phyloP scores from a whole-genome alignment of 169 alveolate species.

The Cryptosporidium parvum region DNA sequence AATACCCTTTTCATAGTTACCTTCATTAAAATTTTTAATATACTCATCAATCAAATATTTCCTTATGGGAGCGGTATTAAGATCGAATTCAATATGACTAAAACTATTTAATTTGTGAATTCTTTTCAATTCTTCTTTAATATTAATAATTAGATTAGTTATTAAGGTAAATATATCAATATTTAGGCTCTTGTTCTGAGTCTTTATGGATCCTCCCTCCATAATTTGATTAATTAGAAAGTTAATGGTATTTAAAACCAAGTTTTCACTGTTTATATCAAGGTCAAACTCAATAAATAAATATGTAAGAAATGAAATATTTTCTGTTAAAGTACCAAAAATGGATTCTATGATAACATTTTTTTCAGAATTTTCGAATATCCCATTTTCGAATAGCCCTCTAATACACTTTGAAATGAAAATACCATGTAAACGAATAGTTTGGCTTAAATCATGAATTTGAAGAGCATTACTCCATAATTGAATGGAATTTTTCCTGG shows the following conservation, averaged over 20 bases:
- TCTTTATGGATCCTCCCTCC: slow-evolving; percentile 1
- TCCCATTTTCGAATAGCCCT: slow-evolving; percentile 19
- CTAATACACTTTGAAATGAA: slow-evolving; percentile 44
- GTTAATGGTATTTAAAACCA: slow-evolving; percentile 4
- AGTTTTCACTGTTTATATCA: slow-evolving; percentile 9
- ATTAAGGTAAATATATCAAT: neutral
- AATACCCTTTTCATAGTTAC: slow-evolving; percentile 35
- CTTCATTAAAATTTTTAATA: slow-evolving; percentile 20
- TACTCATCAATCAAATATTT: slow-evolving; percentile 46
- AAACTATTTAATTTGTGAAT: neutral
- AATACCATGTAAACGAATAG: slow-evolving; percentile 33
- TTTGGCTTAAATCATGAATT: slow-evolving; percentile 2
- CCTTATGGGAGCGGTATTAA: neutral
- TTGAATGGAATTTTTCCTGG: slow-evolving; percentile 1
- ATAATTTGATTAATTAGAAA: slow-evolving; percentile 22
- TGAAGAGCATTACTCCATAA: slow-evolving; percentile 25
- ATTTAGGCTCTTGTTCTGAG: neutral
- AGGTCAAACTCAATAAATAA: slow-evolving; percentile 39
- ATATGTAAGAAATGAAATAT: neutral
- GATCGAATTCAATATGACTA: neutral
- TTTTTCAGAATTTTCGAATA: slow-evolving; percentile 36
- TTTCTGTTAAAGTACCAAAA: neutral
- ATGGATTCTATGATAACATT: slow-evolving; percentile 5
- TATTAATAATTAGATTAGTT: neutral
- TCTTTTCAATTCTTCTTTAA: neutral